Evolutionary conservation across 202 grass and related monocot species (phyloP).

Genomic region (Eragrostis tef): DNA sequence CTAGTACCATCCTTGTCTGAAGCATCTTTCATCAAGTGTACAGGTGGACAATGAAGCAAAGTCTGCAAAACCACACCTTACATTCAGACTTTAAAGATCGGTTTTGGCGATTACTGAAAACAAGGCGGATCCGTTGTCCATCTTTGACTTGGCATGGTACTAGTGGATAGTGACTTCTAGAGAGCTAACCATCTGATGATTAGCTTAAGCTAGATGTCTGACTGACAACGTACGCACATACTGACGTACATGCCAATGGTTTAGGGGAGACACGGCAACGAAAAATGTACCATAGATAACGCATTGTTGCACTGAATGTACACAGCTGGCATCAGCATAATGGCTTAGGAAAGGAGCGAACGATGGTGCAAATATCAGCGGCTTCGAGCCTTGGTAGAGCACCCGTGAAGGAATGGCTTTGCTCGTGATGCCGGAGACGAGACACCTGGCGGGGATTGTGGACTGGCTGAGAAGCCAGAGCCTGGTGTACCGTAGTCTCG

Average conservation of each 20-base stretch:
- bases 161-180: background rate
- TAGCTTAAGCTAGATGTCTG: background rate
- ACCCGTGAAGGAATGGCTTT: too few species aligned
- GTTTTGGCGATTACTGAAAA: background rate
- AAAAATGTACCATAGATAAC: background rate
- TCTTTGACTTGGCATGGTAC: background rate
- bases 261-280: too few species aligned
- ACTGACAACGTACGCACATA: too few species aligned
- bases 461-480: too few species aligned
- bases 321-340: background rate
- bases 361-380: too few species aligned
- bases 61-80: background rate
- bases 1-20: background rate
- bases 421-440: too few species aligned
- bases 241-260: too few species aligned
- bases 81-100: background rate
- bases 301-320: background rate
- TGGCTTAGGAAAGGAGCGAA: background rate
- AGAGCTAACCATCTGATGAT: background rate
- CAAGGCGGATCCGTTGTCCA: background rate
- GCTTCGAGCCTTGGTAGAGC: too few species aligned
- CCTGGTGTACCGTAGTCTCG: too few species aligned
- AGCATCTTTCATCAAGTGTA: background rate
- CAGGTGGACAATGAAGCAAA: background rate
- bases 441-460: too few species aligned